These are phyloP conservation scores for Fusarium sulawesiense DNA, from an alignment of 2,329 filamentous ascomycete species.

Conservation along the genomic window DNA sequence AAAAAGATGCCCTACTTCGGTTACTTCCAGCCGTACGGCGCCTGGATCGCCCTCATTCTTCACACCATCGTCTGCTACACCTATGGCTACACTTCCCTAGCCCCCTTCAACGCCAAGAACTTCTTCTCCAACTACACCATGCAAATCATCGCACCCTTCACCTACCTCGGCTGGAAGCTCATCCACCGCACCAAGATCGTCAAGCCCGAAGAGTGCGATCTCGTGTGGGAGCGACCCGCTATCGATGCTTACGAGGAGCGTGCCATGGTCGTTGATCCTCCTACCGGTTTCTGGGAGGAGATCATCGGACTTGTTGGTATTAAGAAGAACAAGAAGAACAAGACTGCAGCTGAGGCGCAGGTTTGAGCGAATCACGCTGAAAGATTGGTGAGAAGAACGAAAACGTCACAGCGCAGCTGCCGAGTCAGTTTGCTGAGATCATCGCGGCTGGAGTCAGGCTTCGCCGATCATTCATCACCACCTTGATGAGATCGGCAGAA, in stretches of 20 bases:
- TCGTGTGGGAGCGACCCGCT: slow-evolving; percentile 64
- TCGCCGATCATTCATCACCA: not conserved
- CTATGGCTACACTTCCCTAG: slow-evolving; percentile 64
- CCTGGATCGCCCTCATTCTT: slow-evolving; percentile 33
- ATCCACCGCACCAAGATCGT: slow-evolving; percentile 65
- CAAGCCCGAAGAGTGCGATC: slow-evolving; percentile 61
- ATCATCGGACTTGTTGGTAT: slow-evolving; percentile 28
- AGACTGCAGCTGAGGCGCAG: slow-evolving; percentile 17
- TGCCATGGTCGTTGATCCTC: slow-evolving; percentile 49
- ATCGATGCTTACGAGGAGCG: slow-evolving; percentile 64
- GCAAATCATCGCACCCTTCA: slow-evolving; percentile 58
- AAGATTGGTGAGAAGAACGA: not conserved
- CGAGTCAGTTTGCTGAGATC: not conserved
- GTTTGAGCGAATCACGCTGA: slow-evolving; percentile 7
- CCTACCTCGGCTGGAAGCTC: slow-evolving; percentile 68
- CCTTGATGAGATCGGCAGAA: not conserved
- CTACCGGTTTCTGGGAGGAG: slow-evolving; percentile 54
- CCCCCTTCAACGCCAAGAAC: slow-evolving; percentile 60
- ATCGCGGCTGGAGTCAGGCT: not conserved
- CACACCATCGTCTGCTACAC: slow-evolving; percentile 50
- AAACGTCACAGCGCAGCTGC: not conserved
- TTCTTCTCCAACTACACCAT: slow-evolving; percentile 63
- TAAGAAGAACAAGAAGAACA: slow-evolving; percentile 28
- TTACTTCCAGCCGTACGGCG: slow-evolving; percentile 45
- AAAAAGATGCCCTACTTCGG: slow-evolving; percentile 63